Conservation (phyloP, 1,284 basidiomycete species). For the Xerocomus amazonicus region DNA sequence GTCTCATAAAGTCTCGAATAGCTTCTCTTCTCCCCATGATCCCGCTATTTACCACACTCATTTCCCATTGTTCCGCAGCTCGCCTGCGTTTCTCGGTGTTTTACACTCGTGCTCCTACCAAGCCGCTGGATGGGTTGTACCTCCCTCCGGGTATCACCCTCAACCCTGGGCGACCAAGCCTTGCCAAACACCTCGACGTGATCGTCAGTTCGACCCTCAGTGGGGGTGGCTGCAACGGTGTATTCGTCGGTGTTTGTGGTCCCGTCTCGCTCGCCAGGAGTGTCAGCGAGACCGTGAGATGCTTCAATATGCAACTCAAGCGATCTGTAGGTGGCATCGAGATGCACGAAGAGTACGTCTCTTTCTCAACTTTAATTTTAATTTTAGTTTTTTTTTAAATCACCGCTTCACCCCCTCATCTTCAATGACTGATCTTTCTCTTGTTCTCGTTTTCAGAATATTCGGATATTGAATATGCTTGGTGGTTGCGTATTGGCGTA, state of each 20-base stretch:
- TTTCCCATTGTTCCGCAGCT: slow-evolving; percentile 45
- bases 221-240: slow-evolving; percentile 44
- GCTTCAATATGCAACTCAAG: slow-evolving; percentile 46
- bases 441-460: slow-evolving; percentile 2
- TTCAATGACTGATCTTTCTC: neutral
- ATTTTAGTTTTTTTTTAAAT: too few species aligned
- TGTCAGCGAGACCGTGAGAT: slow-evolving; percentile 48
- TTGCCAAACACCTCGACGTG: slow-evolving; percentile 44
- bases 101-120: slow-evolving; percentile 56
- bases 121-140: slow-evolving; percentile 32
- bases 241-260: slow-evolving; percentile 68
- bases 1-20: slow-evolving; percentile 14
- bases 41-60: slow-evolving; percentile 50
- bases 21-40: slow-evolving; percentile 54
- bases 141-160: slow-evolving; percentile 48
- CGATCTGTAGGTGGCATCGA: slow-evolving; percentile 68
- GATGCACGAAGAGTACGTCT: slow-evolving; percentile 61
- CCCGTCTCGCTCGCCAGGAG: slow-evolving; percentile 55
- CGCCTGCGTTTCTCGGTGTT: slow-evolving; percentile 54
- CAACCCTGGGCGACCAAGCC: slow-evolving; percentile 48
- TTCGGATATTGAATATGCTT: slow-evolving; percentile 13
- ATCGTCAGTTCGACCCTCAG: slow-evolving; percentile 46
- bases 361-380: too few species aligned
- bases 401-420: too few species aligned
- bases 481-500: neutral